Conservation (phyloP, 352 stramenopile species). For the Phytophthora rubi region DNA sequence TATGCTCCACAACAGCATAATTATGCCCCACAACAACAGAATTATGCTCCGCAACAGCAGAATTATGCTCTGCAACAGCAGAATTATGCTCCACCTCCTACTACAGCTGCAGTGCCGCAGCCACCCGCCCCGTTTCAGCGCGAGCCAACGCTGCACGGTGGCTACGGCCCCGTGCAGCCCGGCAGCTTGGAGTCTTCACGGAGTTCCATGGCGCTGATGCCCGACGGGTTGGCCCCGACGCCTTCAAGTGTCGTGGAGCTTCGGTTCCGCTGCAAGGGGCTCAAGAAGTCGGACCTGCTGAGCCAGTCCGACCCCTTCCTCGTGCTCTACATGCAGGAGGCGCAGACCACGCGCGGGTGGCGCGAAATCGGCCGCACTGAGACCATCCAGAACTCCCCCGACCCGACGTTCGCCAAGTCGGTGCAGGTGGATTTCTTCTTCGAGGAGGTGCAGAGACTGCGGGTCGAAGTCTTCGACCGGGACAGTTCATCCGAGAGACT, state of each 20-base stretch:
- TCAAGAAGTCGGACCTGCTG: conserved; percentile 76
- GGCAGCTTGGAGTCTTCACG: conserved; percentile 25
- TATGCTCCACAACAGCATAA: conserved; percentile 10
- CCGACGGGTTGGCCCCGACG: conserved; percentile 32
- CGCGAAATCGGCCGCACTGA: conserved; percentile 80
- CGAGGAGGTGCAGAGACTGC: conserved; percentile 81
- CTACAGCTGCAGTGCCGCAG: conserved; percentile 14
- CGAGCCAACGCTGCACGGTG: conserved; percentile 43
- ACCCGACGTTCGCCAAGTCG: conserved; percentile 73
- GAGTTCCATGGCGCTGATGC: conserved; percentile 29
- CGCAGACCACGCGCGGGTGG: conserved; percentile 45
- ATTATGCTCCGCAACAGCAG: conserved; percentile 6
- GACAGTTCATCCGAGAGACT: conserved; percentile 71
- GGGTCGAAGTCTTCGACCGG: conserved; percentile 83
- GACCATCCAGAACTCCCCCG: conserved; percentile 69
- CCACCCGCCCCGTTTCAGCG: conserved; percentile 17
- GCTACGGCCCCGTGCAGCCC: conserved; percentile 50
- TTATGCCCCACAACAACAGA: conserved; percentile 7
- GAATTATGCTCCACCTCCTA: background rate
- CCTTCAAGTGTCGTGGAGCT: conserved; percentile 75
- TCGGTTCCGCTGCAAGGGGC: conserved; percentile 68
- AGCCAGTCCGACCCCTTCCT: conserved; percentile 82
- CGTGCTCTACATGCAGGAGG: conserved; percentile 75
- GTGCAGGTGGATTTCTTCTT: conserved; percentile 84
- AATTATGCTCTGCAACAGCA: background rate